phyloP scores from a whole-genome alignment of 306 rosid species.

The Dalbergia oliveri region DNA sequence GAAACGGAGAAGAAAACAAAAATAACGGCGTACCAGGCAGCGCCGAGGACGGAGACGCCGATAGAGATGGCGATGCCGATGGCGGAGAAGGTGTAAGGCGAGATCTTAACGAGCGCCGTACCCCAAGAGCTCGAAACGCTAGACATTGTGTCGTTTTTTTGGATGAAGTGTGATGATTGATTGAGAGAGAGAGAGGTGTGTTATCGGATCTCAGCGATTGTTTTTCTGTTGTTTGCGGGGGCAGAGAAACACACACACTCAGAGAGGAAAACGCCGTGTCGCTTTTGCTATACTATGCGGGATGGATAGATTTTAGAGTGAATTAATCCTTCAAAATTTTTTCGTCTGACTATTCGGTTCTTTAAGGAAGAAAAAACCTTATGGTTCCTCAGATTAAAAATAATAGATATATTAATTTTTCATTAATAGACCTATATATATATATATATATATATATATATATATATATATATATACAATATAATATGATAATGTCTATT shows the following conservation, averaged over 20 bases:
- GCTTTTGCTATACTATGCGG: not conserved
- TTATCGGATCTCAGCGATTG: conserved; percentile 44
- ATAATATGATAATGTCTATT: too few species aligned
- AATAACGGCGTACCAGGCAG: conserved; percentile 53
- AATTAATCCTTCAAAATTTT: too few species aligned
- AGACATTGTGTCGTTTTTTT: conserved; percentile 36
- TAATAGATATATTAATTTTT: too few species aligned
- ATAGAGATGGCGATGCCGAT: conserved; percentile 59
- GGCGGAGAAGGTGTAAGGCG: conserved; percentile 61
- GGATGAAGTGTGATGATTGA: not conserved
- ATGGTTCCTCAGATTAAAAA: too few species aligned
- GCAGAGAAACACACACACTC: not conserved
- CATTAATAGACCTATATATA: too few species aligned
- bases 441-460: too few species aligned
- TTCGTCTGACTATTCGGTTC: too few species aligned
- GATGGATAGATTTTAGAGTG: too few species aligned
- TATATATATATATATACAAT: too few species aligned
- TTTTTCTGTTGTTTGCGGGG: conserved; percentile 23
- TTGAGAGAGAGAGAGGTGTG: not conserved
- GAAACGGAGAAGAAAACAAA: not conserved
- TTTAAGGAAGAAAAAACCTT: too few species aligned
- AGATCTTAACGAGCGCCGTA: conserved; percentile 53
- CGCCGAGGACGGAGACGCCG: conserved; percentile 69
- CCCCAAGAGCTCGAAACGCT: conserved; percentile 53
- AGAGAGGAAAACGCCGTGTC: conserved; percentile 32